These are phyloP conservation scores for Coleophoma eucalyptorum DNA, from an alignment of 2,329 filamentous ascomycete species.

Conservation along the genomic window DNA sequence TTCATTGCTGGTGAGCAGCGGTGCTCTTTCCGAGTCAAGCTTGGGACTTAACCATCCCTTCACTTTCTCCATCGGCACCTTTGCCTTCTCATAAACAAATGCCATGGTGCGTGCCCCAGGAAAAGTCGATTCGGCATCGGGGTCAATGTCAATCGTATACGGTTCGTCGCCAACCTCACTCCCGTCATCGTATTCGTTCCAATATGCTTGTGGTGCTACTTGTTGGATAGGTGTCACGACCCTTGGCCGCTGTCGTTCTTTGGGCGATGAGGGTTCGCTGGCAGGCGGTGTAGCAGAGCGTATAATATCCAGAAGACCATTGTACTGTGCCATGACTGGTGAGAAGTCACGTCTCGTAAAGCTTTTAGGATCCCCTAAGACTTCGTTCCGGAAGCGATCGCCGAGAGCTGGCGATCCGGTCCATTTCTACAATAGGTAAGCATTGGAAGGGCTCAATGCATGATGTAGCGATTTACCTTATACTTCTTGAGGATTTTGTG, in stretches of 20 bases:
- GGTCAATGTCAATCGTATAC: conserved; percentile 74
- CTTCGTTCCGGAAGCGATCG: conserved; percentile 60
- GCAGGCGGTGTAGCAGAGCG: conserved; percentile 32
- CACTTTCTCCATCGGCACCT: conserved; percentile 44
- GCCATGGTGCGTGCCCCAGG: conserved; percentile 50
- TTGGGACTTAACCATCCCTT: conserved; percentile 43
- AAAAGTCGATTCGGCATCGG: conserved; percentile 54
- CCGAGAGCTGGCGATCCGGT: conserved; percentile 66
- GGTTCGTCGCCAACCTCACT: conserved; percentile 60
- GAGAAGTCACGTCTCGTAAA: conserved; percentile 67
- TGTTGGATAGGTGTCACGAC: conserved; percentile 3
- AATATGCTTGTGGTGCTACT: conserved; percentile 46
- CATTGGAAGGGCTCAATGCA: not conserved
- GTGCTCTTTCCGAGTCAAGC: conserved; percentile 19
- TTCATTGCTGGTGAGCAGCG: conserved; percentile 15
- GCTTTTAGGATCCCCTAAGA: conserved; percentile 64
- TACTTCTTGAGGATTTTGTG: conserved; percentile 86
- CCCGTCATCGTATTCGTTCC: conserved; percentile 85
- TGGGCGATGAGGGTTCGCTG: conserved; percentile 16
- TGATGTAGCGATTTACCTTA: conserved; percentile 39
- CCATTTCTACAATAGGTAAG: conserved; percentile 60
- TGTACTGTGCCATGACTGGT: conserved; percentile 45
- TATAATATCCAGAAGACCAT: conserved; percentile 44
- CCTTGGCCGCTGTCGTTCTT: conserved; percentile 15
- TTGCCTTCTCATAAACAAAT: conserved; percentile 43